A percentile compares a stretch with the other conserved stretches of the same genome.
Evolutionary conservation across 2,329 filamentous ascomycete species (phyloP).

Genomic region (Hymenoscyphus linearis): DNA sequence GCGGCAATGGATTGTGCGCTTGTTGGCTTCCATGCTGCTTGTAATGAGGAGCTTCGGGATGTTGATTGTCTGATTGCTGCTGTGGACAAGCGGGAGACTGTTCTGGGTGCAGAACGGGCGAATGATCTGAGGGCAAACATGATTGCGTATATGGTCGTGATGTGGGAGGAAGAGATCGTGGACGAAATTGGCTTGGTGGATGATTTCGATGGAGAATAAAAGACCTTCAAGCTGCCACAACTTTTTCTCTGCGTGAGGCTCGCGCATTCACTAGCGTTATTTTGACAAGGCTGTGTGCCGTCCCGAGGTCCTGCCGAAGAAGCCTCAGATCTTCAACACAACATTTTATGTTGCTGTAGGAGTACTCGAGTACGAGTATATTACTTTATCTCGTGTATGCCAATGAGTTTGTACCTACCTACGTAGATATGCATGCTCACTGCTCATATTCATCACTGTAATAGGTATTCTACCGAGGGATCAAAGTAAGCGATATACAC

Average conservation of each 20-base stretch:
- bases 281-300: conserved; percentile 9
- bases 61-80: conserved; percentile 46
- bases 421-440: too few species aligned
- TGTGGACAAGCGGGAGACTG: conserved; percentile 51
- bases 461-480: neutral
- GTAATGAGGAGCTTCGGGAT: conserved; percentile 29
- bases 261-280: conserved; percentile 7
- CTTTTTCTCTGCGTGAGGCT: conserved; percentile 16
- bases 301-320: neutral
- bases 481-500: neutral
- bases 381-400: too few species aligned
- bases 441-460: neutral
- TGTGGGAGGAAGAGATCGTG: conserved; percentile 10
- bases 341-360: neutral
- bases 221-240: conserved; percentile 3
- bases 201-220: conserved; percentile 11
- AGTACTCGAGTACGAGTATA: too few species aligned
- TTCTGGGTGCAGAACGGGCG: conserved; percentile 62
- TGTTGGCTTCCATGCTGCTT: conserved; percentile 27
- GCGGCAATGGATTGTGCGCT: conserved; percentile 26
- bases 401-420: too few species aligned
- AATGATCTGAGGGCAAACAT: conserved; percentile 68
- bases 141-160: conserved; percentile 11
- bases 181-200: conserved; percentile 6
- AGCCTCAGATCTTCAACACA: neutral